Evolutionary conservation across 2,329 filamentous ascomycete species (phyloP).

Genomic region (Cladosporium sp.): DNA sequence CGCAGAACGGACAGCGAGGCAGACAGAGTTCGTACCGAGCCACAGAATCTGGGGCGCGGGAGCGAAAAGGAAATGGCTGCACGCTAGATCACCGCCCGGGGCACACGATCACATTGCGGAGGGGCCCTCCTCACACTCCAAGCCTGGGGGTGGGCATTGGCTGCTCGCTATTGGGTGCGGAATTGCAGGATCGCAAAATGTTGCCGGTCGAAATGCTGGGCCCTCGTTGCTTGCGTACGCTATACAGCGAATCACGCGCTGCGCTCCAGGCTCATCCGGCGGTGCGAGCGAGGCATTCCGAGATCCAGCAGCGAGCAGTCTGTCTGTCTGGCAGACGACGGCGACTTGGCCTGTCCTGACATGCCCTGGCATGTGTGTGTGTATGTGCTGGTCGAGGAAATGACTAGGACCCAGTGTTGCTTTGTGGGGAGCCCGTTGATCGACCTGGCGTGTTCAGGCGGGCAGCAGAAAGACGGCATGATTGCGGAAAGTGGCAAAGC

Average conservation of each 20-base stretch:
- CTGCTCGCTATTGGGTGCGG: constrained; percentile 22
- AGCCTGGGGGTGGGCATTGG: constrained; percentile 21
- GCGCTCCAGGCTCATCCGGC: background rate
- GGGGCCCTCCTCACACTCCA: constrained; percentile 16
- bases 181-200: constrained; percentile 6
- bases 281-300: constrained; percentile 1
- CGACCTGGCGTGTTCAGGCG: background rate
- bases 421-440: background rate
- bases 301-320: background rate
- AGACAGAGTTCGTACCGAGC: constrained; percentile 15
- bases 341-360: background rate
- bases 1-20: background rate
- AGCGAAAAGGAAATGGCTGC: constrained; percentile 14
- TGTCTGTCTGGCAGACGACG: background rate
- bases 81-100: constrained; percentile 21
- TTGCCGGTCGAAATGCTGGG: constrained; percentile 23
- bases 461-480: background rate
- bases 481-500: constrained; percentile 13
- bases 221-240: background rate
- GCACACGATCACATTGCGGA: constrained; percentile 32
- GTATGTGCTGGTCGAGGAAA: background rate
- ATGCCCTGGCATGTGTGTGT: background rate
- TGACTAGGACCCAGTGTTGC: background rate
- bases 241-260: constrained; percentile 3
- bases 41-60: constrained; percentile 23